These are phyloP conservation scores for Fusarium sp. DNA, from an alignment of 2,329 filamentous ascomycete species.

Conservation along the genomic window DNA sequence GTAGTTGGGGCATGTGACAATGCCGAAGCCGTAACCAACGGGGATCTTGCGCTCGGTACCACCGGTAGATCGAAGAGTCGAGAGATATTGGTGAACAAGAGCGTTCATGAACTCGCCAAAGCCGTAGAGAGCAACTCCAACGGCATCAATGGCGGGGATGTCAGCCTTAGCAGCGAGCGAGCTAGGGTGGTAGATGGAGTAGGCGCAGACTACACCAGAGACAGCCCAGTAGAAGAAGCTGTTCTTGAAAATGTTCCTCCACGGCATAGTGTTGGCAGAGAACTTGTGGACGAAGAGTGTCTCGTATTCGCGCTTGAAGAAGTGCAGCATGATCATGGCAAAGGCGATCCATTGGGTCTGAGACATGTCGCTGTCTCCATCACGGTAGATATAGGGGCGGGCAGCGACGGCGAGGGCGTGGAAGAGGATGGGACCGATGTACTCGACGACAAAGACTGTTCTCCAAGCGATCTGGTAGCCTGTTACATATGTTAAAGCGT, in stretches of 20 bases:
- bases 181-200: constrained; percentile 85
- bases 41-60: constrained; percentile 92
- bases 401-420: constrained; percentile 80
- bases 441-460: constrained; percentile 95
- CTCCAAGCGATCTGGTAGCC: constrained; percentile 92
- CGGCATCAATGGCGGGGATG: constrained; percentile 68
- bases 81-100: constrained; percentile 82
- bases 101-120: constrained; percentile 87
- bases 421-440: constrained; percentile 90
- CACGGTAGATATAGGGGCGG: constrained; percentile 73
- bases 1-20: constrained; percentile 98
- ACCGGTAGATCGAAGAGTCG: constrained; percentile 80
- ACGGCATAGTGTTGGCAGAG: constrained; percentile 93
- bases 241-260: constrained; percentile 93
- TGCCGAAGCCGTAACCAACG: constrained; percentile 82
- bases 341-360: constrained; percentile 80
- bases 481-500: constrained; percentile 53
- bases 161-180: constrained; percentile 72
- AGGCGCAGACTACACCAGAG: constrained; percentile 83
- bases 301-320: constrained; percentile 94
- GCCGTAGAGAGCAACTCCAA: constrained; percentile 78
- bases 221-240: constrained; percentile 93
- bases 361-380: constrained; percentile 65
- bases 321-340: constrained; percentile 82
- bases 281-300: constrained; percentile 96